Base-by-base conservation (phyloP, 495 filamentous ascomycete genomes). In the Glarea lozoyensis region DNA sequence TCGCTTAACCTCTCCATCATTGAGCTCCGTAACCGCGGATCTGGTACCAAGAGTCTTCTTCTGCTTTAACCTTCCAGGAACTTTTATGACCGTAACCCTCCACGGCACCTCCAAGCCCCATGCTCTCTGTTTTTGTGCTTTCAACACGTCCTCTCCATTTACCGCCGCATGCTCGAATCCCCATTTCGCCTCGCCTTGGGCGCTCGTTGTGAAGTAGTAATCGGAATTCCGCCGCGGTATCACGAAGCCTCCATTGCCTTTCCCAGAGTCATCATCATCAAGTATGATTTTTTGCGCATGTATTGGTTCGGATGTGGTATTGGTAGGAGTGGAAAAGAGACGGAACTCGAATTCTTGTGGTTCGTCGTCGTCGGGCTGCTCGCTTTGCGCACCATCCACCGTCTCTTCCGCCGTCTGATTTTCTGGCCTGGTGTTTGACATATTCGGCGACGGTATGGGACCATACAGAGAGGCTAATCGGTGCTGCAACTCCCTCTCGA, bases 81-180 rank as follows among this genome's bases (percentile, higher is more conserved):
- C 40, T 10, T 36, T 19, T 21, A 42, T 19, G n/a, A 48, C 54
- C 7, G 12, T 63, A 23, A 78, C 71, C 37, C 65, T 63, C 75
- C 75, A 79, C 3, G 73, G 72, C 41, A 73, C 56, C 46, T 69
- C 70, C 18, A 72, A 60, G 0, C 73, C 73, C 65, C 73, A 76
- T 10, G 62, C 58, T 42, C 72, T 57, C 46, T 53, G 58, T 46
- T 43, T 50, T 12, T 68, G 57, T 42, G 60, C 50, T 4, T 56
- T 48, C 0, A 66, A 20, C 6, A 79, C 59, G 1, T 70, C 62
- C 30, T 64, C 58, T 0, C 62, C 69, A 16, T 53, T 66, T 22
- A 78, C 56, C 12, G 73, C 70, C 3, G 61, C 60, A 10, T 40
- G 41, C 45, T 50, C 43, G 24, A 71, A 63, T 43, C 61, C 39